A percentile compares a stretch with the other conserved stretches of the same genome.
phyloP scores from a whole-genome alignment of 2,329 filamentous ascomycete genomes.

The Phyllosticta citrichinensis region DNA sequence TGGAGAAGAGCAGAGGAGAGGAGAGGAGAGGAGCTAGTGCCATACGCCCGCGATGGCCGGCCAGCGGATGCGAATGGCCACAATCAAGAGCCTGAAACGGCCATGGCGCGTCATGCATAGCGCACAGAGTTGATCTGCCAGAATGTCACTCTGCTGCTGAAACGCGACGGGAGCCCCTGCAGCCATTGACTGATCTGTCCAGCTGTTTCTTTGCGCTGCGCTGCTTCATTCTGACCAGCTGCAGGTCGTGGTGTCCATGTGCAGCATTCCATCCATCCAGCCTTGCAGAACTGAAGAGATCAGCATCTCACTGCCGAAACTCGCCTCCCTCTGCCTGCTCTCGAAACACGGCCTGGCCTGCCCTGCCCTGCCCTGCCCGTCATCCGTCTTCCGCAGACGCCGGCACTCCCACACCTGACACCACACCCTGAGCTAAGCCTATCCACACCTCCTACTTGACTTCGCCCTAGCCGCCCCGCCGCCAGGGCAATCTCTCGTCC shows the following conservation, averaged over 20 bases:
- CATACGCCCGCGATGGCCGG: conserved; percentile 15
- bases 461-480: conserved; percentile 2
- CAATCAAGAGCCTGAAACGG: neutral
- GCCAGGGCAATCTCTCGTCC: conserved; percentile 9
- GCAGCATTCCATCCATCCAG: too few species aligned
- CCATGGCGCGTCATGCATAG: neutral
- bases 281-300: too few species aligned
- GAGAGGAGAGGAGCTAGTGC: neutral
- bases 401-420: conserved; percentile 5
- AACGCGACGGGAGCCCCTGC: conserved; percentile 4
- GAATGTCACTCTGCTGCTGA: neutral
- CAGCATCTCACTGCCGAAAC: too few species aligned
- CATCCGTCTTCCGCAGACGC: conserved; percentile 2
- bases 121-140: neutral
- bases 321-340: too few species aligned
- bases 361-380: too few species aligned
- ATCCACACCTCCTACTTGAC: too few species aligned
- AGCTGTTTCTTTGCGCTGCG: too few species aligned
- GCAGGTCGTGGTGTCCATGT: too few species aligned
- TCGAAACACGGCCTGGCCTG: too few species aligned
- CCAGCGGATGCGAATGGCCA: conserved; percentile 12
- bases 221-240: too few species aligned
- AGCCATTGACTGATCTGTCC: too few species aligned
- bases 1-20: neutral
- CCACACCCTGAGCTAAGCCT: conserved; percentile 8